Evolutionary conservation across 805 yeast species (phyloP).

Genomic region (Candida tammaniensis): DNA sequence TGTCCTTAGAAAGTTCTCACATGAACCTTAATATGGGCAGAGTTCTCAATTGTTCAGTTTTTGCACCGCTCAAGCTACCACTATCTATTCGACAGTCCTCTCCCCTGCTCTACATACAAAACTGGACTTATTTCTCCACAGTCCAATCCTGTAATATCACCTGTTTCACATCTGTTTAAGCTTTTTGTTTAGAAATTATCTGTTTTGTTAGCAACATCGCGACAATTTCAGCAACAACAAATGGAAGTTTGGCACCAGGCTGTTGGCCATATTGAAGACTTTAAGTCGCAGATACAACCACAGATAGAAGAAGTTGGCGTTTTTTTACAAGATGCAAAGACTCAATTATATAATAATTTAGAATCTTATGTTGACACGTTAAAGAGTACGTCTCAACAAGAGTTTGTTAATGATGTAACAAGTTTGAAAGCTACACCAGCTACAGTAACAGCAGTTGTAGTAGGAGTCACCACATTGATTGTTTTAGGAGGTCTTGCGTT

Average conservation of each 20-base stretch:
- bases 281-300: constrained; percentile 10
- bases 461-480: constrained; percentile 21
- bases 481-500: constrained; percentile 20
- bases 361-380: constrained; percentile 9
- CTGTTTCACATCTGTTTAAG: no score
- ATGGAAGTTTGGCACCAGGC: no score
- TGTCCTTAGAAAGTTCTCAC: no score
- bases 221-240: constrained; percentile 1
- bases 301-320: constrained; percentile 7
- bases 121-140: no score
- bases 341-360: constrained; percentile 7
- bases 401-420: constrained; percentile 28
- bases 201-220: no score
- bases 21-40: no score
- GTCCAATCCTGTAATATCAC: no score
- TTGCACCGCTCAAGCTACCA: no score
- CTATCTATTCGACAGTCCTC: no score
- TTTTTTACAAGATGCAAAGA: constrained; percentile 7
- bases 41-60: no score
- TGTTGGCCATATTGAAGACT: constrained; percentile 9
- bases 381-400: constrained; percentile 14
- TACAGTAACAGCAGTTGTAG: constrained; percentile 30
- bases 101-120: no score
- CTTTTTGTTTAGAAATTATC: no score
- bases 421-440: constrained; percentile 29